Evolutionary conservation across 108 stramenopile genomes (phyloP).

Genomic region (Craspedostauros australis): DNA sequence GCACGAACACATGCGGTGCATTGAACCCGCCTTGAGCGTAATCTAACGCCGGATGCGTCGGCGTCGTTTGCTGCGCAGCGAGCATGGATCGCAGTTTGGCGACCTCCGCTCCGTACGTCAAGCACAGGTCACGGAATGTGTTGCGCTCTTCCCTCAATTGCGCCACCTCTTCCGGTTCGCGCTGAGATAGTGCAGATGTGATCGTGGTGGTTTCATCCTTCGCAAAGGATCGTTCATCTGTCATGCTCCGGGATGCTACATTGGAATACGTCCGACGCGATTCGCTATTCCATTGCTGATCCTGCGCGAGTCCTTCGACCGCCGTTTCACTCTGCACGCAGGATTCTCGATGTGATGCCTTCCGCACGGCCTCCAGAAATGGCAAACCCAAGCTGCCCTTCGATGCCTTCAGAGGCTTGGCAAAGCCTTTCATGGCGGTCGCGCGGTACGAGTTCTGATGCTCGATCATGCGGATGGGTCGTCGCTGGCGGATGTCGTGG

Average conservation of each 20-base stretch:
- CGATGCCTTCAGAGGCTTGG: constrained; percentile 10
- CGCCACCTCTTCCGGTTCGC: constrained; percentile 49
- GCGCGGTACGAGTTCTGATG: constrained; percentile 11
- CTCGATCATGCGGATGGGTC: background rate
- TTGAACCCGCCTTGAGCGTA: constrained; percentile 21
- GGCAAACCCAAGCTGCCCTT: constrained; percentile 16
- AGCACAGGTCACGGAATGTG: constrained; percentile 67
- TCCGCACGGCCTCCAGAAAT: constrained; percentile 16
- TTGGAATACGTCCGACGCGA: background rate
- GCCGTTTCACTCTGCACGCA: constrained; percentile 67
- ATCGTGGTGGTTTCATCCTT: constrained; percentile 72
- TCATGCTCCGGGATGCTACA: constrained; percentile 8
- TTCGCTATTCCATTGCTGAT: constrained; percentile 16
- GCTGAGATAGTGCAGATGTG: constrained; percentile 53
- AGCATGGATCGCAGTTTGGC: constrained; percentile 72
- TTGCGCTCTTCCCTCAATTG: constrained; percentile 65
- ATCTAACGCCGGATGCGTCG: constrained; percentile 31
- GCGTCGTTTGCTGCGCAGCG: constrained; percentile 41
- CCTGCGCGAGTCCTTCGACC: constrained; percentile 35
- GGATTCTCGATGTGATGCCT: constrained; percentile 29
- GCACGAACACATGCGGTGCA: constrained; percentile 15
- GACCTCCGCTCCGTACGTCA: constrained; percentile 80
- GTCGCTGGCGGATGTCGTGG: constrained; percentile 12
- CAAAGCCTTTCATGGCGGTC: constrained; percentile 13
- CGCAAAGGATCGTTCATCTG: constrained; percentile 24